Percentiles rank a stretch among this genome's conserved stretches.
Evolutionary conservation across 1,284 basidiomycete species (phyloP).

Genomic region (Volvariella volvacea): DNA sequence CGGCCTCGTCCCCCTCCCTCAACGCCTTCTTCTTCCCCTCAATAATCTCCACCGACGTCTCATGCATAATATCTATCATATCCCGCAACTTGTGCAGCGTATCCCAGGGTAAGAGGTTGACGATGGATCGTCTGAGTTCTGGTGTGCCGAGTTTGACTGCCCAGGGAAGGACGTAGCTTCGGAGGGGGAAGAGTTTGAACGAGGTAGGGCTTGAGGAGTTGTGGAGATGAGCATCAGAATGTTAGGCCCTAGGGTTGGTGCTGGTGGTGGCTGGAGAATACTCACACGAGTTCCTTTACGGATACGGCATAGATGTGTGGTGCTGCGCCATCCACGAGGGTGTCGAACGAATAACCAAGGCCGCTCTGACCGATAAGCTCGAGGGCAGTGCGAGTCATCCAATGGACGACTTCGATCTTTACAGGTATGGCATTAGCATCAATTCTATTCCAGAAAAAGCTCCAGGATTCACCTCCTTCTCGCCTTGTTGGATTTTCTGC

Average conservation of each 20-base stretch:
- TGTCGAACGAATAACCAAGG: constrained; percentile 32
- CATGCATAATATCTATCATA: constrained; percentile 26
- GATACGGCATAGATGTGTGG: constrained; percentile 20
- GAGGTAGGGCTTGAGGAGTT: constrained; percentile 9
- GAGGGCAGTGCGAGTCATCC: constrained; percentile 30
- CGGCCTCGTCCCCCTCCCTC: constrained; percentile 17
- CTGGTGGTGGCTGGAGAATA: constrained; percentile 9
- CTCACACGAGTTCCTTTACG: constrained; percentile 20
- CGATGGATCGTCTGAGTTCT: constrained; percentile 20
- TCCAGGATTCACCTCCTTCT: too few species aligned
- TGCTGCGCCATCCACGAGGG: constrained; percentile 17
- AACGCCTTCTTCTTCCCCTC: constrained; percentile 25
- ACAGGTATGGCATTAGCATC: constrained; percentile 7
- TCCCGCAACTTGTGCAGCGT: constrained; percentile 22
- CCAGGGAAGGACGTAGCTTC: constrained; percentile 15
- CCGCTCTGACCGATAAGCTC: constrained; percentile 34
- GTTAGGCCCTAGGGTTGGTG: constrained; percentile 10
- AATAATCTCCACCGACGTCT: constrained; percentile 26
- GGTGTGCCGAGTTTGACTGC: constrained; percentile 19
- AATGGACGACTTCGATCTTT: constrained; percentile 28
- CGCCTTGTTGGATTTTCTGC: background rate
- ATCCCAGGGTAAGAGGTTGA: constrained; percentile 22
- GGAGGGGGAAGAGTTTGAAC: constrained; percentile 8
- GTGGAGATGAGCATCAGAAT: too few species aligned
- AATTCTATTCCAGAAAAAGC: constrained; percentile 9